phyloP scores from a whole-genome alignment of 2,329 filamentous ascomycete genomes.

The Colletotrichum phormii region DNA sequence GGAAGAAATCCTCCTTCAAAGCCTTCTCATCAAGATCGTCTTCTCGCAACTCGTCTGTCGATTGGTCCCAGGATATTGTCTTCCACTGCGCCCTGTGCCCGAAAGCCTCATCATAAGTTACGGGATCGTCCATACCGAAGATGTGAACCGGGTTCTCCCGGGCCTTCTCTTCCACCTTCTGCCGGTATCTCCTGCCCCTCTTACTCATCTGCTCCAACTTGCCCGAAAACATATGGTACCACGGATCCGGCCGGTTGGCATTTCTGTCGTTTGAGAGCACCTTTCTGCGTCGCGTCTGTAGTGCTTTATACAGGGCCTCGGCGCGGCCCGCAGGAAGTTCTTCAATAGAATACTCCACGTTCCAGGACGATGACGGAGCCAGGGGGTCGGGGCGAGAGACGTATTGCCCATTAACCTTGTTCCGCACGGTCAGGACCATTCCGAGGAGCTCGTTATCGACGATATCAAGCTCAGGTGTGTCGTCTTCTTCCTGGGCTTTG shows the following conservation, averaged over 20 bases:
- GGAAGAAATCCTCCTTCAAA: not conserved
- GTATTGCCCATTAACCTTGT: slow-evolving; percentile 75
- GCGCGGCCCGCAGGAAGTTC: slow-evolving; percentile 65
- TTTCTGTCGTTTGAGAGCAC: slow-evolving; percentile 54
- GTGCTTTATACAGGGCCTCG: slow-evolving; percentile 63
- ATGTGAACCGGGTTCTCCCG: slow-evolving; percentile 58
- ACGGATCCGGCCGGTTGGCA: slow-evolving; percentile 53
- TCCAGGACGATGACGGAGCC: slow-evolving; percentile 65
- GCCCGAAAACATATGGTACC: slow-evolving; percentile 60
- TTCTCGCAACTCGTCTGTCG: not conserved
- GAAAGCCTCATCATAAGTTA: slow-evolving; percentile 51
- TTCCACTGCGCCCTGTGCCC: slow-evolving; percentile 33
- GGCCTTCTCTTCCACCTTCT: slow-evolving; percentile 64
- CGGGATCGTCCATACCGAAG: slow-evolving; percentile 53
- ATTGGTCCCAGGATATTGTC: slow-evolving; percentile 4
- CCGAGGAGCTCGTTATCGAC: slow-evolving; percentile 64
- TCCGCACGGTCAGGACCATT: slow-evolving; percentile 78
- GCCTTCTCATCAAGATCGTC: not conserved
- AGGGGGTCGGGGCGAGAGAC: slow-evolving; percentile 70
- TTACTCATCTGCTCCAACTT: slow-evolving; percentile 55
- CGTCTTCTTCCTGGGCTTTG: slow-evolving; percentile 28
- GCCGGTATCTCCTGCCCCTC: slow-evolving; percentile 70
- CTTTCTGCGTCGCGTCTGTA: slow-evolving; percentile 66
- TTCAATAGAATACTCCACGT: slow-evolving; percentile 80
- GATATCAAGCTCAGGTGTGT: slow-evolving; percentile 14